Base-by-base conservation (phyloP, 495 filamentous ascomycete genomes). In the Aspergillus biplanus region DNA sequence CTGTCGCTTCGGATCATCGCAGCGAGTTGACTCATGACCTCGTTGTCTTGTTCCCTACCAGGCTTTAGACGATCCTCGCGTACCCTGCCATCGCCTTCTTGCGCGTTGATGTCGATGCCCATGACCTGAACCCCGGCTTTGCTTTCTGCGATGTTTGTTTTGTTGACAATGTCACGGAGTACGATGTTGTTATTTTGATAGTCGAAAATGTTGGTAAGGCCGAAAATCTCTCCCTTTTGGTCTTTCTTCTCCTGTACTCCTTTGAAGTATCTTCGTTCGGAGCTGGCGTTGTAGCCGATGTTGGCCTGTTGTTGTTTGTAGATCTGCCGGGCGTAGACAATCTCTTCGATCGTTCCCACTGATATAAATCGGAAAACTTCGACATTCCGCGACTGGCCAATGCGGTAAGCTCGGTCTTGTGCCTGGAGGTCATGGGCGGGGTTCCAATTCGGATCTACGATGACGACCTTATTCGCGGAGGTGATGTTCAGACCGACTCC, bases 301-400 rank as follows among this genome's bases (percentile, higher is more conserved):
- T 97, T 97, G 3, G 95, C 95, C 71, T 98, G 95, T 69, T 99
- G 95, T 70, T 99, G 95, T 71, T 99, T 99, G 80, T 98, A 99
- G 59, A 99, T 97, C 69, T 99, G 95, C 9, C 95, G 85, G 0
- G 95, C 95, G 68, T 99, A 99, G 37, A 97, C 91, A 63, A 97
- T 97, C 74, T 99, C 95, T 69, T 99, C 95, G 59, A 99, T 93
- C 0, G 96, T 98, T 15, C 95, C 95, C 0, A 89, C 88, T 7
- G 89, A 93, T n/a, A 99, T 87, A 32, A 99, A 85, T 13, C 95
- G 89, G 76, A 96, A 98, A 9, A 99, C 96, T 69, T 98, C 96
- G 6, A 99, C 95, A 67, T 99, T 92, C 5, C 95, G 86, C 0
- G 85, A 83, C 75, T 99, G 95, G 9, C 95, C 95, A 65, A 99